Evolutionary conservation across 1,284 basidiomycete species (phyloP).

Genomic region (Malassezia nana): DNA sequence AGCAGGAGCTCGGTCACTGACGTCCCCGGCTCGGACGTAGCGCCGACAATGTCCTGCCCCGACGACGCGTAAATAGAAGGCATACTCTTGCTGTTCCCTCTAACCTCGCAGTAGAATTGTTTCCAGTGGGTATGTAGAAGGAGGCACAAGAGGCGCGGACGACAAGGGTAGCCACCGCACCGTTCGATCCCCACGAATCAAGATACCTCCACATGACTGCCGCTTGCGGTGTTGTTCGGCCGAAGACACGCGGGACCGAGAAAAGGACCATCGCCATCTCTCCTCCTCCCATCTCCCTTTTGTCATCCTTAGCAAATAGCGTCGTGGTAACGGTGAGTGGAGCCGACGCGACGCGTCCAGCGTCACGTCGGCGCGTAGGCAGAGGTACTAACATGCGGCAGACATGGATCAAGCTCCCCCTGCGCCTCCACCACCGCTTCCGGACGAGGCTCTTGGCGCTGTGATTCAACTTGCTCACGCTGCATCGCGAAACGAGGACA

Average conservation of each 20-base stretch:
- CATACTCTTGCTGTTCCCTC: background rate
- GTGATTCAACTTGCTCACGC: constrained; percentile 19
- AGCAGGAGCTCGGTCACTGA: constrained; percentile 19
- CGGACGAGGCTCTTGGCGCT: constrained; percentile 17
- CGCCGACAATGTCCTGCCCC: background rate
- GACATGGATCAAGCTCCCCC: constrained; percentile 16
- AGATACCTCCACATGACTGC: background rate
- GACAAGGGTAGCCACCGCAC: background rate
- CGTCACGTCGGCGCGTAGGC: background rate
- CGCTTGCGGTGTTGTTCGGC: background rate
- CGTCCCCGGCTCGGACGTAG: background rate
- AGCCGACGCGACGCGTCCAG: constrained; percentile 5
- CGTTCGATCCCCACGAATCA: background rate
- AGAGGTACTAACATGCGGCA: constrained; percentile 6
- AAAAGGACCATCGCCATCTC: background rate
- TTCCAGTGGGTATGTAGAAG: background rate
- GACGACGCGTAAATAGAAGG: background rate
- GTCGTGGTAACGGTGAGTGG: constrained; percentile 3
- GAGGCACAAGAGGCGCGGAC: background rate
- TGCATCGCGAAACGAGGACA: constrained; percentile 9
- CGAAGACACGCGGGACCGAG: background rate
- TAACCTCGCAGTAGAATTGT: background rate
- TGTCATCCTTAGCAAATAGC: constrained; percentile 23
- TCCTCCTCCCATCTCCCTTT: constrained; percentile 1
- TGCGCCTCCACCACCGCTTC: constrained; percentile 15